These are phyloP conservation scores for Taiozyma sp. DNA, from an alignment of 1,139 yeast species.

Conservation along the genomic window DNA sequence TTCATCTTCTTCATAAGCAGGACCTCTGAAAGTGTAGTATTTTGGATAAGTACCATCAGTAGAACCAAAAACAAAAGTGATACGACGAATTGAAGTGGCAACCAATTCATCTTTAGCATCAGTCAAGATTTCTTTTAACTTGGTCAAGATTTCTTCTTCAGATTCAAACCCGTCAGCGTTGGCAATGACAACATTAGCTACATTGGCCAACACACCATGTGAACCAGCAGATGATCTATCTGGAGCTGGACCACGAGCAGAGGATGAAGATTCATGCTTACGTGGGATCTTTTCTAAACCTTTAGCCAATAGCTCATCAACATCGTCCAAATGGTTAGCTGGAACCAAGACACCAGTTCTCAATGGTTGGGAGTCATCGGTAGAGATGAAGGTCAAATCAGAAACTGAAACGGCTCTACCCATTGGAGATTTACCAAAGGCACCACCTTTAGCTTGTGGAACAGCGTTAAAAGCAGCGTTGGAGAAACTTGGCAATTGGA, in stretches of 20 bases:
- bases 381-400: constrained; percentile 81
- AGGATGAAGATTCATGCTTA: constrained; percentile 25
- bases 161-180: constrained; percentile 67
- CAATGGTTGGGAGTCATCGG: constrained; percentile 50
- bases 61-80: constrained; percentile 85
- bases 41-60: constrained; percentile 85
- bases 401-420: constrained; percentile 90
- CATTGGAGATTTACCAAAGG: constrained; percentile 39
- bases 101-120: constrained; percentile 67
- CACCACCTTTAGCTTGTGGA: constrained; percentile 43
- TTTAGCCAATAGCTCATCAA: constrained; percentile 72
- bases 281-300: constrained; percentile 70
- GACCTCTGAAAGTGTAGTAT: constrained; percentile 93
- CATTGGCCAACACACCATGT: constrained; percentile 52
- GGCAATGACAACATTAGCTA: constrained; percentile 73
- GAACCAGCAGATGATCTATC: constrained; percentile 38
- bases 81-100: constrained; percentile 77
- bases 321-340: constrained; percentile 78
- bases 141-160: constrained; percentile 63
- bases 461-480: constrained; percentile 67
- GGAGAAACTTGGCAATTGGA: constrained; percentile 84
- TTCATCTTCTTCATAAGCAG: constrained; percentile 74
- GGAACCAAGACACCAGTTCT: constrained; percentile 90
- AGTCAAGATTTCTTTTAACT: constrained; percentile 59
- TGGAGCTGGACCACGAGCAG: constrained; percentile 35